Base-by-base conservation (phyloP, 75 land plant genomes). In the Cunninghamia lanceolata region DNA sequence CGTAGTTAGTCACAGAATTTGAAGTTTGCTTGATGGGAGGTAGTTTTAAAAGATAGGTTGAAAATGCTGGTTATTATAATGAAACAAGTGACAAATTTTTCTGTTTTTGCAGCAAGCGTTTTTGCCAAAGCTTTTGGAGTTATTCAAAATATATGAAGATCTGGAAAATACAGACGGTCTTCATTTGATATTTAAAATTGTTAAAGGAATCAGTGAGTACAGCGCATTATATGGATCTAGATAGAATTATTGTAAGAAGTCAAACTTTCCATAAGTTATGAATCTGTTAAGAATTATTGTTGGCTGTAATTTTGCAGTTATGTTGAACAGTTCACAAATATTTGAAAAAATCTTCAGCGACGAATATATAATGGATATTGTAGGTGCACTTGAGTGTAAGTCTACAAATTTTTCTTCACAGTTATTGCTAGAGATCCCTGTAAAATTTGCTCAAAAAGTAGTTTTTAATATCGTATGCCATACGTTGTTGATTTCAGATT, bases 341-440 rank as follows among this genome's bases (percentile, higher is more conserved):
- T 96, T 95, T 86, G 99, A 98, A 74, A 94, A 89, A 54, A 90
- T 98, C 28, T 96, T 98, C 83, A 90, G 94, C 13, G 98, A 98
- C 85, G 99, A 98, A 39, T 88, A 90, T 84, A 90, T 98, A 81
- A 92, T 98, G 96, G 98, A 98, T 85, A 87, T 94, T 45, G 94
- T 98, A 86, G 99, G 99, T 39, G 92, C 91, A 6, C 92, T 98
- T 83, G 99, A 98, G 90, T 98, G 99, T 98, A 91, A 88, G 99
- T 88, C 78, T 35, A 3, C 52, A 75, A 0, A 70, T 11, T 68
- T 81, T 21, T 21, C 40, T 84, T 68, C 34, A 88, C 47, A 80
- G 25, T 86, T 45, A 21, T 46, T 79, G 8, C 9, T 28, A 28
- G 68, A 63, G 68, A 63, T 13, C 11, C 14, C 3, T 50, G 53